Conservation (phyloP, 306 rosid species). For the Prunus padus region DNA sequence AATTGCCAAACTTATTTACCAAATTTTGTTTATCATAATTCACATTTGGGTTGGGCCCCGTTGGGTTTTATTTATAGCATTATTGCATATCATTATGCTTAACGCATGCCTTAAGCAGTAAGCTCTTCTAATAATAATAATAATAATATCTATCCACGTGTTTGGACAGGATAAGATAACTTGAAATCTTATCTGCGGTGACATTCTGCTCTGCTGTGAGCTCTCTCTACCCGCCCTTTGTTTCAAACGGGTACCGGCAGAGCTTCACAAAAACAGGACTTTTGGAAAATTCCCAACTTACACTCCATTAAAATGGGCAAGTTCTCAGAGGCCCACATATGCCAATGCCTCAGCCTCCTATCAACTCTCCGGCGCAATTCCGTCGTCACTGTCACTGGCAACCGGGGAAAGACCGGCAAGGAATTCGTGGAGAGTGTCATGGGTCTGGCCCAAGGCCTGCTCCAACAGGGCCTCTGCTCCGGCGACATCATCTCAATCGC, state of each 20-base stretch:
- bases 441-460: constrained; percentile 56
- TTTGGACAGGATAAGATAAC: neutral
- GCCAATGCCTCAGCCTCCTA: constrained; percentile 68
- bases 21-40: too few species aligned
- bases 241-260: neutral
- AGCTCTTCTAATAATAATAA: too few species aligned
- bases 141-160: neutral
- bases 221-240: neutral
- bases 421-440: constrained; percentile 56
- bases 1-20: too few species aligned
- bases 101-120: too few species aligned
- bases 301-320: constrained; percentile 34
- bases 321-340: constrained; percentile 56
- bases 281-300: neutral
- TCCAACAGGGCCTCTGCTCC: constrained; percentile 48
- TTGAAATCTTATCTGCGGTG: too few species aligned
- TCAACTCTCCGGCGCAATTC: constrained; percentile 35
- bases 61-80: too few species aligned
- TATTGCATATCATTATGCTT: too few species aligned
- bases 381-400: constrained; percentile 43
- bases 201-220: neutral
- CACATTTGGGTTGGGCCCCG: too few species aligned
- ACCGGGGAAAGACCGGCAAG: constrained; percentile 47
- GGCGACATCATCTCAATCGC: constrained; percentile 76
- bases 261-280: neutral